These are phyloP conservation scores for Microstroma glucosiphilum DNA, from an alignment of 1,284 basidiomycete species.

Conservation along the genomic window DNA sequence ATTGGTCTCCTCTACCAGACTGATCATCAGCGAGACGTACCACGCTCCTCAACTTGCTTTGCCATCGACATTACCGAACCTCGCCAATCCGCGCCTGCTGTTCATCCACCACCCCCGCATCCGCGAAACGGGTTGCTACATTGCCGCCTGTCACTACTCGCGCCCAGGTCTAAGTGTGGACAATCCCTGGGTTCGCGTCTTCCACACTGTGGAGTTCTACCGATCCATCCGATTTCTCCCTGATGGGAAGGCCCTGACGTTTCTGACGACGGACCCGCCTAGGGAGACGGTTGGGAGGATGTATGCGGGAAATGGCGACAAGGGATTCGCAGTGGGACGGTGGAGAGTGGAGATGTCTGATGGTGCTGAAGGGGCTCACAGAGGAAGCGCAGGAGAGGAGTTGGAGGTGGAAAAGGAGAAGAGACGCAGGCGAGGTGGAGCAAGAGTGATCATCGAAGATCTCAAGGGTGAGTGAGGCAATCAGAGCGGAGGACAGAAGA, in stretches of 20 bases:
- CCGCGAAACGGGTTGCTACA: conserved; percentile 45
- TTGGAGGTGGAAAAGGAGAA: conserved; percentile 1
- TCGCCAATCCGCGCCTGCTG: conserved; percentile 38
- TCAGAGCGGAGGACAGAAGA: background rate
- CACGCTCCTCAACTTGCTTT: conserved; percentile 29
- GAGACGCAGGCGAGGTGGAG: conserved; percentile 13
- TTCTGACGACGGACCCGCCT: conserved; percentile 76
- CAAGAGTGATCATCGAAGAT: conserved; percentile 40
- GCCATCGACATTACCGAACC: conserved; percentile 7
- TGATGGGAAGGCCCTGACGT: conserved; percentile 75
- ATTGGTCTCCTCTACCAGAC: background rate
- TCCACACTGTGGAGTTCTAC: conserved; percentile 59
- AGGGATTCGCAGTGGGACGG: conserved; percentile 65
- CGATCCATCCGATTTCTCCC: conserved; percentile 78
- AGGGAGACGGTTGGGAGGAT: conserved; percentile 70
- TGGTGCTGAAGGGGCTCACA: background rate
- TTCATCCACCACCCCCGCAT: conserved; percentile 47
- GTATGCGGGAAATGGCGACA: conserved; percentile 62
- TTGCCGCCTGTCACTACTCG: conserved; percentile 44
- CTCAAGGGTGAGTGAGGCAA: conserved; percentile 11
- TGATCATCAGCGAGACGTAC: conserved; percentile 38
- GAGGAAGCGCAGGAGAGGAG: background rate
- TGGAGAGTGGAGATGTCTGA: conserved; percentile 28
- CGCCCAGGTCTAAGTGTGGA: conserved; percentile 40
- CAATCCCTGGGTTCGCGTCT: conserved; percentile 43